Evolutionary conservation across 352 stramenopile species (phyloP), one percentile per base, ranked within the genome.

Genomic region (Pythium coloratum): DNA sequence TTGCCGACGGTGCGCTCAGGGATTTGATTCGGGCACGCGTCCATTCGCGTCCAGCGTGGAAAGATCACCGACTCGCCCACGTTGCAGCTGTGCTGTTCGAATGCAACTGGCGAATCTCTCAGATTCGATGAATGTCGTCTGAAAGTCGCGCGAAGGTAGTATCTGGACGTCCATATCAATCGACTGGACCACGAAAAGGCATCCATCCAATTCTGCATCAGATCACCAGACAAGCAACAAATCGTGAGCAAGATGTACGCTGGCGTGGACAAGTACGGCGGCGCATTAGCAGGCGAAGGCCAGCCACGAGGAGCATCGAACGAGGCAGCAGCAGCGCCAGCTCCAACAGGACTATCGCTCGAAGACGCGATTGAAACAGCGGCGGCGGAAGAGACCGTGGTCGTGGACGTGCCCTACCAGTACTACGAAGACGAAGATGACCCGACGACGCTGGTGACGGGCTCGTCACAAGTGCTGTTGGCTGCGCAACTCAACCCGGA

Each of bases 261-360:
- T 0, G 86, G 86, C 2, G 76, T 88, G 46, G 86, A 94, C 82
- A 94, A 94, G 79, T 94, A 94, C 64, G 82, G 86, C 46, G 86
- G 86, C 33, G 77, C 77, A 2, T 55, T 94, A 36, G 86, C 86
- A 28, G 86, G 86, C 58, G 82, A 90, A 49, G 81, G 82, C 50
- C 78, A 89, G 34, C 71, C 81, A 9, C 73, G 73, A 24, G 44
- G 44, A 12, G 44, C 12, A 20, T 47, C 40, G 7, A 68, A 66
- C 33, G 58, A 62, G 8, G 32, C 32, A 13, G n/a, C 24, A 6
- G 59, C 64, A 36, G 56, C 70, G 5, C 47, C 71, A 12, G 32
- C n/a, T 32, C 36, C 71, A 18, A 71, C 66, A 38, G 81, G 83
- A 0, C 50, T 92, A 18, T 89, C 80, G 18, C 71, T 94, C 0